Conservation (phyloP, 208 protist genomes). For the Crithidia expoeki region DNA sequence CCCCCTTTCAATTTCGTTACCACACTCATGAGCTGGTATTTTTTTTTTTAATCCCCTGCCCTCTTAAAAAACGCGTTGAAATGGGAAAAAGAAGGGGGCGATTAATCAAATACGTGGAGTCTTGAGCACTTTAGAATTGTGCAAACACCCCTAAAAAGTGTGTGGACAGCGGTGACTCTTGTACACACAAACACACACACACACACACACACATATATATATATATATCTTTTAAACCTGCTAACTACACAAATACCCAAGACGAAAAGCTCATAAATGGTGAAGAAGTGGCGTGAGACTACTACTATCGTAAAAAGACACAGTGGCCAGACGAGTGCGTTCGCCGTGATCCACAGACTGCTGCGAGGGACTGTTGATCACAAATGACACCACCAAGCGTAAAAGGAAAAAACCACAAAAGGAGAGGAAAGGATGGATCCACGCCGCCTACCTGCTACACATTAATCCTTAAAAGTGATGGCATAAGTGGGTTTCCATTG, state of each 20-base stretch:
- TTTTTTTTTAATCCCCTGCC: too few relatives aligned
- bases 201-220: background rate
- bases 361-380: background rate
- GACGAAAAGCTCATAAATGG: slow-evolving; percentile 6
- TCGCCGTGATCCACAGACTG: background rate
- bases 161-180: background rate
- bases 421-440: slow-evolving; percentile 9
- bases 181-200: too few relatives aligned
- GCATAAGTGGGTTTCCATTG: slow-evolving; percentile 10
- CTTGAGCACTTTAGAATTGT: background rate
- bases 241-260: slow-evolving; percentile 14
- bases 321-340: background rate
- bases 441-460: slow-evolving; percentile 20
- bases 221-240: slow-evolving; percentile 17
- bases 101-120: too few relatives aligned
- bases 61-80: too few relatives aligned
- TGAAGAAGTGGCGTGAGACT: slow-evolving; percentile 15
- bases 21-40: too few relatives aligned
- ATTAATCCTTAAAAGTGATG: slow-evolving; percentile 19
- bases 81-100: too few relatives aligned
- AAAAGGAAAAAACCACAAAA: slow-evolving; percentile 11
- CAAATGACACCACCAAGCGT: background rate
- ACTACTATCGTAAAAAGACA: background rate
- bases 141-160: background rate
- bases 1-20: too few relatives aligned